phyloP scores from a whole-genome alignment of 768 basidiomycete genomes.

The Agrocybe praecox region DNA sequence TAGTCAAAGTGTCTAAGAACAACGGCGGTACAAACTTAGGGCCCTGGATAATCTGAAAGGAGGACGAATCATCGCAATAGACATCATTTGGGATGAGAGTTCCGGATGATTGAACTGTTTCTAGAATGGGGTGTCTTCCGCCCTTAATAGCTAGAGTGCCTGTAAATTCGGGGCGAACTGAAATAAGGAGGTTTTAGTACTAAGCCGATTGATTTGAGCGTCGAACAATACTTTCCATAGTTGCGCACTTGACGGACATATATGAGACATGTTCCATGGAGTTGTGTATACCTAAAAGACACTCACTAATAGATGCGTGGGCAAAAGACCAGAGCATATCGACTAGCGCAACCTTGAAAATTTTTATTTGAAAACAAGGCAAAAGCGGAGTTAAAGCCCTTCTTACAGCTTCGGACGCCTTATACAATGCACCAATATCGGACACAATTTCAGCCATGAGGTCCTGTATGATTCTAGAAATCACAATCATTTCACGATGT shows the following conservation, averaged over 20 bases:
- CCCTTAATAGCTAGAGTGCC: conserved; percentile 88
- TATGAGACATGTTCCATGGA: background rate
- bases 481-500: background rate
- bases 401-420: conserved; percentile 84
- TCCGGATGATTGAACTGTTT: conserved; percentile 67
- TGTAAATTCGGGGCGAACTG: conserved; percentile 91
- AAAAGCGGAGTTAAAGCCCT: background rate
- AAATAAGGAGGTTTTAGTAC: background rate
- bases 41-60: conserved; percentile 91
- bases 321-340: conserved; percentile 94
- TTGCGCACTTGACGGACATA: conserved; percentile 40
- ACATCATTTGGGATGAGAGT: conserved; percentile 87
- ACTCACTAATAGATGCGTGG: conserved; percentile 76
- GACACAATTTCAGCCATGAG: conserved; percentile 70
- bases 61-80: conserved; percentile 81
- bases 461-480: conserved; percentile 75
- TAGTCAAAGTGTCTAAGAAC: background rate
- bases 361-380: too few species aligned
- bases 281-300: background rate
- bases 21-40: conserved; percentile 63
- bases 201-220: background rate
- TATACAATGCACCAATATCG: conserved; percentile 82
- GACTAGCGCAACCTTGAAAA: conserved; percentile 73
- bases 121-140: conserved; percentile 87
- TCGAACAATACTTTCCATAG: conserved; percentile 35